Conservation (phyloP, 2,329 filamentous ascomycete genomes). For the Knoxdaviesia proteae region DNA sequence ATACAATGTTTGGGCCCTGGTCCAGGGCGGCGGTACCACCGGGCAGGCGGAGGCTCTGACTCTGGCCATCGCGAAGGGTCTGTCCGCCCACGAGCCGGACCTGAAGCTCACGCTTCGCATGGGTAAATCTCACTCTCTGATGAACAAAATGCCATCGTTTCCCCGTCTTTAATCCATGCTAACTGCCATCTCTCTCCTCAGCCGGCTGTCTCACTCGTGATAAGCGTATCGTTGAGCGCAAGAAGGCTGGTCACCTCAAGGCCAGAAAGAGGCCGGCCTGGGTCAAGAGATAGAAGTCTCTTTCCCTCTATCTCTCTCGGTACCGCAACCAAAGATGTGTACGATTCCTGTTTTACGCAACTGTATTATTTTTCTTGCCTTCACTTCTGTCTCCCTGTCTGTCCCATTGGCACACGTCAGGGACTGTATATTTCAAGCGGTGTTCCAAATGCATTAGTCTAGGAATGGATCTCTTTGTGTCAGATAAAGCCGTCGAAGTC, state of each 20-base stretch:
- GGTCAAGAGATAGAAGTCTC: constrained; percentile 53
- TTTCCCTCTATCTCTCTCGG: neutral
- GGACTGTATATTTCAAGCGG: no score
- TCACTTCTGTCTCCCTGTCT: no score
- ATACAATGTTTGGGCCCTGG: constrained; percentile 85
- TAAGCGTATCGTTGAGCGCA: constrained; percentile 81
- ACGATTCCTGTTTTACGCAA: no score
- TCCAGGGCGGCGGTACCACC: constrained; percentile 72
- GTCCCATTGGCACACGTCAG: no score
- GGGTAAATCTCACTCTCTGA: constrained; percentile 40
- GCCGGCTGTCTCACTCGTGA: constrained; percentile 87
- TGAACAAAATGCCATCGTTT: constrained; percentile 2
- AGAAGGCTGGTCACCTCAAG: constrained; percentile 92
- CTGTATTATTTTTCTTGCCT: no score
- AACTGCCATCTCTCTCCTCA: constrained; percentile 32
- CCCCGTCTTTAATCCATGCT: constrained; percentile 13
- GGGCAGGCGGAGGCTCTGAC: constrained; percentile 92
- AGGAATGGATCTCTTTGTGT: no score
- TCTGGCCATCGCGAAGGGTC: constrained; percentile 67
- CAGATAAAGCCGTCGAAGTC: no score
- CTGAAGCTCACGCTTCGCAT: constrained; percentile 71
- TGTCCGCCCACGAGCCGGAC: constrained; percentile 78
- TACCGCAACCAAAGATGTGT: no score
- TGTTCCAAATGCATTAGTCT: no score
- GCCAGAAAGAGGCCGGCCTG: constrained; percentile 95